Percentiles rank a stretch among this genome's conserved stretches.
Conservation (phyloP, 2,329 filamentous ascomycete species). For the Penicillium sp. region DNA sequence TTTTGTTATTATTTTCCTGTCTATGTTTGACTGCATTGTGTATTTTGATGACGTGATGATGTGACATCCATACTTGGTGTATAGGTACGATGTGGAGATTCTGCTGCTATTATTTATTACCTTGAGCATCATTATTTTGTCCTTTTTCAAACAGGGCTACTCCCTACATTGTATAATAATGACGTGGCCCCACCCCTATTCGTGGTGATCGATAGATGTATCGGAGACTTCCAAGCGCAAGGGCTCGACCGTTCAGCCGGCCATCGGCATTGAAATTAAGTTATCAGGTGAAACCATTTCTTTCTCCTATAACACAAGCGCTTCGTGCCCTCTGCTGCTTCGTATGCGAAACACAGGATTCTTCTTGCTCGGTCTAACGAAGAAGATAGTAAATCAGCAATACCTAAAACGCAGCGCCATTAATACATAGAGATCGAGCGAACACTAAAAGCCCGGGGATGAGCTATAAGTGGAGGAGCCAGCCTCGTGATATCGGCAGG, state of each 20-base stretch:
- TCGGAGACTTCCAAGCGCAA: not conserved
- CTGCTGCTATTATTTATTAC: not conserved
- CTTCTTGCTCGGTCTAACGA: not conserved
- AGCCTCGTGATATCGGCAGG: not conserved
- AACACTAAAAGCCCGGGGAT: not conserved
- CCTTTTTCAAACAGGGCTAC: not conserved
- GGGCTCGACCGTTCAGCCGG: not conserved
- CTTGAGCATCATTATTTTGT: not conserved
- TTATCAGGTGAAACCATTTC: conserved; percentile 16
- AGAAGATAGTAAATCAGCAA: not conserved
- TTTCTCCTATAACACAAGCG: not conserved
- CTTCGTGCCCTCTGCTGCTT: not conserved
- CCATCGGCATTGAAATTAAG: conserved; percentile 4
- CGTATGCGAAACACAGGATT: too few species aligned
- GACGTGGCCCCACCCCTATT: not conserved
- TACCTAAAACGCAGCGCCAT: not conserved
- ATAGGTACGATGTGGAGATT: not conserved
- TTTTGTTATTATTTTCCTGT: not conserved
- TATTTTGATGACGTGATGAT: conserved; percentile 10
- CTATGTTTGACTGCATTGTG: not conserved
- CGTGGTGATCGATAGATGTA: not conserved
- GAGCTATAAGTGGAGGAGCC: not conserved
- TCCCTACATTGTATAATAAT: not conserved
- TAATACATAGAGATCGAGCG: not conserved
- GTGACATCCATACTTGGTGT: conserved; percentile 8